Evolutionary conservation across 2,329 filamentous ascomycete genomes (phyloP), one percentile per base, ranked within the genome.

Genomic region (Huntiella abstrusa): DNA sequence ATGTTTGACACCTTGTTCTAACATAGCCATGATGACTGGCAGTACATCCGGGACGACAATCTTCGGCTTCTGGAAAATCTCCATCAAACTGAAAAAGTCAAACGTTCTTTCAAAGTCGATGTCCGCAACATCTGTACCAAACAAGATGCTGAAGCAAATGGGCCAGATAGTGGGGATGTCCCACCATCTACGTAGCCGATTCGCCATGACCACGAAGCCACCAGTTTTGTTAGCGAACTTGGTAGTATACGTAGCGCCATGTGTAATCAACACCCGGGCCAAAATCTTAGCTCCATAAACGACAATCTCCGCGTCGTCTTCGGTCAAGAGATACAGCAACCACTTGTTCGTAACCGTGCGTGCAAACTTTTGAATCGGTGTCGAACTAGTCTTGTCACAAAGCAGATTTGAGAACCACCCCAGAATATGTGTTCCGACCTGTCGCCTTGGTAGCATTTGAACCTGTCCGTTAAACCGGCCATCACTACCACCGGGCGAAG

Each of bases 341-440:
- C 87, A 95, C 80, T 88, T 94, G 54, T 93, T 94, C 16, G 88
- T 95, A 6, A 98, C 88, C 1, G 88, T 92, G 56, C 81, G 83
- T 4, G 86, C 84, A 65, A 98, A 96, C 55, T 86, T 91, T 56
- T 79, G 76, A 47, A 94, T 81, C 51, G 80, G 77, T 11, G 66
- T 66, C 7, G 71, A 63, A 52, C 79, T 84, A 16, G 71, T 71
- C 54, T 75, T 75, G 51, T 83, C 77, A 55, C 86, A 94, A 7
- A 95, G 66, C 8, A 94, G 68, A 19, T 77, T 71, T 5, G 80
- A 73, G 56, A 91, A 88, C 62, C 93, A 77, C 52, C 74, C 74
- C 15, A 95, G 64, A 45, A 95, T 73, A 51, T 73, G 77, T 34
- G 78, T 70, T 5, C 84, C 86, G 34, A 93, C 65, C 49, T 86